phyloP scores from a whole-genome alignment of 2,329 filamentous ascomycete species.

The Aspergillus ochraceoroseus region DNA sequence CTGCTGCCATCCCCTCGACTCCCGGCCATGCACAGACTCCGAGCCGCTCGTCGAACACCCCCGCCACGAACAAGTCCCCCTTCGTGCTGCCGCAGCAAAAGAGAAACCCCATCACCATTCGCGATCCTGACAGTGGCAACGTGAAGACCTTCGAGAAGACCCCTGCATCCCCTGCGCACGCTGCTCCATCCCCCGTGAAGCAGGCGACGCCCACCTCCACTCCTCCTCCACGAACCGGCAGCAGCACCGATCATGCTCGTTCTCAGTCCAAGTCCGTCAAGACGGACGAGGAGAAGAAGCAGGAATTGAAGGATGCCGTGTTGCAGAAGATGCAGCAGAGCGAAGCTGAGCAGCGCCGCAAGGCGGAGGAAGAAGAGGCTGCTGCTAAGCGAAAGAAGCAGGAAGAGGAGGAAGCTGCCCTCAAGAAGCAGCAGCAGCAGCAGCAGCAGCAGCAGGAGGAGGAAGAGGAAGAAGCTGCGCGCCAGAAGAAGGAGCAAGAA shows the following conservation, averaged over 20 bases:
- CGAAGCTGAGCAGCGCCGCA: constrained; percentile 48
- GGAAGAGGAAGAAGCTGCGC: constrained; percentile 29
- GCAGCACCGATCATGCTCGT: constrained; percentile 61
- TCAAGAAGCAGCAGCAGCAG: constrained; percentile 27
- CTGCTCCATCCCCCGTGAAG: constrained; percentile 55
- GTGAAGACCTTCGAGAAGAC: constrained; percentile 67
- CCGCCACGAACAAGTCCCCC: constrained; percentile 57
- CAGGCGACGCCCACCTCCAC: constrained; percentile 68
- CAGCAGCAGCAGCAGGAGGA: constrained; percentile 26
- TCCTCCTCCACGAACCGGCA: constrained; percentile 70
- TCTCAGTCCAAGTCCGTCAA: constrained; percentile 67
- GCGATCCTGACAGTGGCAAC: constrained; percentile 72
- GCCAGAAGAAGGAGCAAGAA: constrained; percentile 29
- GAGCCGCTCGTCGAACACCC: constrained; percentile 53
- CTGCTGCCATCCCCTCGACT: constrained; percentile 48
- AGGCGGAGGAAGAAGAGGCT: constrained; percentile 48
- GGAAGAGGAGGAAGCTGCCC: constrained; percentile 31
- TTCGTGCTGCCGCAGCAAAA: constrained; percentile 61
- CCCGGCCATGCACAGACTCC: constrained; percentile 47
- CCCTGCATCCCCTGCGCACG: constrained; percentile 56
- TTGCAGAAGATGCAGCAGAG: constrained; percentile 54
- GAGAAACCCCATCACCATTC: constrained; percentile 76
- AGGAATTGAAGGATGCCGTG: constrained; percentile 61
- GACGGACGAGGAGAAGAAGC: constrained; percentile 74
- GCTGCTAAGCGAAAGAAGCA: constrained; percentile 31